These are phyloP conservation scores for Leishmania mexicana DNA, from an alignment of 208 protist genomes.

Conservation along the genomic window DNA sequence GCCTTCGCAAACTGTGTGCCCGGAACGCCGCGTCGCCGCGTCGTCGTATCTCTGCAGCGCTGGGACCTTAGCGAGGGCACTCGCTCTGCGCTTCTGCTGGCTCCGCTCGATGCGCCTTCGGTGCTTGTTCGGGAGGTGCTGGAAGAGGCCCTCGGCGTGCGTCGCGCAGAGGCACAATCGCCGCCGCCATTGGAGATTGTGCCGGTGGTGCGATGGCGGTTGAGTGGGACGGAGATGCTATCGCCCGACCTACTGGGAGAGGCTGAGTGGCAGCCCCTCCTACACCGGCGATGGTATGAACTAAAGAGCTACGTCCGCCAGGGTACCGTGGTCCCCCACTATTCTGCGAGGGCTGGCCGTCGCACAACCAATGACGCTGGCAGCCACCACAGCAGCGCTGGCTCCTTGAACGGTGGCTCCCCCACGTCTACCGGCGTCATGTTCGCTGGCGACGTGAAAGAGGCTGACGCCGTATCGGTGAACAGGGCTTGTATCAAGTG, in stretches of 20 bases:
- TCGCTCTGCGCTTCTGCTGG: conserved; percentile 23
- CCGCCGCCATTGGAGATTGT: not conserved
- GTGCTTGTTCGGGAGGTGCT: conserved; percentile 5
- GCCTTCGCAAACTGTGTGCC: conserved; percentile 2
- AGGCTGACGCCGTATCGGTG: conserved; percentile 62
- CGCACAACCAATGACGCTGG: too few relatives aligned
- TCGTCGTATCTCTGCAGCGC: conserved; percentile 16
- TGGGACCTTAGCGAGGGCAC: conserved; percentile 40
- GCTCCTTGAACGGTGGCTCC: not conserved
- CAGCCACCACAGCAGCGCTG: not conserved
- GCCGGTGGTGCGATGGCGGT: conserved; percentile 4
- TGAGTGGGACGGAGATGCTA: conserved; percentile 14
- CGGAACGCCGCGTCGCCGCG: not conserved
- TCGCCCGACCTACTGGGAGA: conserved; percentile 9
- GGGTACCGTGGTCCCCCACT: conserved; percentile 35
- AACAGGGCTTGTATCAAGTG: conserved; percentile 59
- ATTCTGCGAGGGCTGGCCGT: not conserved
- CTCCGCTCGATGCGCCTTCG: not conserved
- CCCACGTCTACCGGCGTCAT: not conserved
- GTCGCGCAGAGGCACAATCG: not conserved
- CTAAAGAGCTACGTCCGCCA: conserved; percentile 52
- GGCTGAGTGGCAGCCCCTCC: conserved; percentile 53
- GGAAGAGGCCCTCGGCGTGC: not conserved
- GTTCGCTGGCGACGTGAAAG: conserved; percentile 50
- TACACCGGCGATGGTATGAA: conserved; percentile 73